phyloP scores from a whole-genome alignment of 805 yeast species.

The Wickerhamomyces rabaulensis region DNA sequence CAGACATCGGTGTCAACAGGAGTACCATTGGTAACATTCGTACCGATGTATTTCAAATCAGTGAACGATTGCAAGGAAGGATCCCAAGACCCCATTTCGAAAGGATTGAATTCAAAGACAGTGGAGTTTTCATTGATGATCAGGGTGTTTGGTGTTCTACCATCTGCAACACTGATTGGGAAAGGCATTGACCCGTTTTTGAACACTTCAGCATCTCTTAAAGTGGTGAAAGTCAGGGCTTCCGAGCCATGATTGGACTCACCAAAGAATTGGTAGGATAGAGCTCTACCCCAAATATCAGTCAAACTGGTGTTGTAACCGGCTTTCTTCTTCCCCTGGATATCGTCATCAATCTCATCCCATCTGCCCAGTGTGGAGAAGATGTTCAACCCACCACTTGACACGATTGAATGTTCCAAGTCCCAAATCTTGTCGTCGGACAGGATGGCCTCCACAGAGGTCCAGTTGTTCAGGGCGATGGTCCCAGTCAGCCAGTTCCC shows the following conservation, averaged over 20 bases:
- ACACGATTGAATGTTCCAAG: constrained; percentile 50
- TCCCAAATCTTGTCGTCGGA: constrained; percentile 58
- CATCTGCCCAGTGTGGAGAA: constrained; percentile 47
- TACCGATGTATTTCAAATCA: constrained; percentile 65
- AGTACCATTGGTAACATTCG: constrained; percentile 54
- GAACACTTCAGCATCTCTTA: constrained; percentile 58
- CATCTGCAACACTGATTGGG: constrained; percentile 62
- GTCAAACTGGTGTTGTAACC: constrained; percentile 63
- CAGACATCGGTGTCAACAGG: constrained; percentile 44
- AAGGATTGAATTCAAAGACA: constrained; percentile 56
- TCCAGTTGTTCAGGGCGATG: constrained; percentile 64
- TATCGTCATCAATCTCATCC: constrained; percentile 46
- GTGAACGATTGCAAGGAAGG: constrained; percentile 61
- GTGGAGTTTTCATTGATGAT: constrained; percentile 65
- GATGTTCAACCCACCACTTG: constrained; percentile 57
- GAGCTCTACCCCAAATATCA: constrained; percentile 75
- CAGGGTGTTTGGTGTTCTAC: constrained; percentile 53
- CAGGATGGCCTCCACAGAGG: constrained; percentile 58
- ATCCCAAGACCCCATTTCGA: constrained; percentile 88
- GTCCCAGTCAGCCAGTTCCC: constrained; percentile 79
- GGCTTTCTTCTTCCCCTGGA: constrained; percentile 49
- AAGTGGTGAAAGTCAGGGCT: constrained; percentile 49
- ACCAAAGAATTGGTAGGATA: constrained; percentile 70
- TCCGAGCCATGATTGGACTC: constrained; percentile 56
- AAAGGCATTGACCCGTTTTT: constrained; percentile 61